Evolutionary conservation across 305 asterid species (phyloP).

Genomic region (Rubia peregrina): DNA sequence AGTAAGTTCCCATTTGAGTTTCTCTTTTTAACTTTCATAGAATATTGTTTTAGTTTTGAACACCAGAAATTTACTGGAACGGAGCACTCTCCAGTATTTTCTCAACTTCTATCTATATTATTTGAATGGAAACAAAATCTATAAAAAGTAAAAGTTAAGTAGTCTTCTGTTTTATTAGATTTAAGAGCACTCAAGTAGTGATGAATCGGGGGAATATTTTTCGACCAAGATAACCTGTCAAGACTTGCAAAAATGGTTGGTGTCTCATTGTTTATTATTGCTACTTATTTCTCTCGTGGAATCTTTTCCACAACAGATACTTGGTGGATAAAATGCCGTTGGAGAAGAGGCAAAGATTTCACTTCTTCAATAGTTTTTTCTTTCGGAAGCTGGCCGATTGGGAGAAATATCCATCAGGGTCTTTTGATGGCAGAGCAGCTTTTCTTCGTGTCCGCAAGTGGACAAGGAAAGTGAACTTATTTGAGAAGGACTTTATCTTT

Average conservation of each 20-base stretch:
- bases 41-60: not conserved
- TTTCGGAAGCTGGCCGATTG: constrained; percentile 92
- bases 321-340: constrained; percentile 52
- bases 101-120: not conserved
- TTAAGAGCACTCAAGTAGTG: not conserved
- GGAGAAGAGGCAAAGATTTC: constrained; percentile 55
- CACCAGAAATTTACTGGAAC: not conserved
- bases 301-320: constrained; percentile 48
- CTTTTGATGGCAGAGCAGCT: constrained; percentile 84
- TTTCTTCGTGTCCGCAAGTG: constrained; percentile 95
- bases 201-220: not conserved
- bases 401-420: constrained; percentile 90
- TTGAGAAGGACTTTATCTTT: constrained; percentile 79
- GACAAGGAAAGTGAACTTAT: constrained; percentile 91
- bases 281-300: constrained; percentile 18
- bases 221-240: not conserved
- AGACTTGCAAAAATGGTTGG: not conserved
- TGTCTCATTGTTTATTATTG: constrained; percentile 6
- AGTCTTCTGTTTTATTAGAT: not conserved
- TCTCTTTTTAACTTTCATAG: not conserved
- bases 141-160: not conserved
- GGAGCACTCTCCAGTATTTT: not conserved
- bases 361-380: constrained; percentile 95
- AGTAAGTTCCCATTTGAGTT: constrained; percentile 42
- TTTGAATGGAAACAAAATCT: not conserved